phyloP scores from a whole-genome alignment of 2,329 filamentous ascomycete genomes.

The Beauveria pseudobassiana region DNA sequence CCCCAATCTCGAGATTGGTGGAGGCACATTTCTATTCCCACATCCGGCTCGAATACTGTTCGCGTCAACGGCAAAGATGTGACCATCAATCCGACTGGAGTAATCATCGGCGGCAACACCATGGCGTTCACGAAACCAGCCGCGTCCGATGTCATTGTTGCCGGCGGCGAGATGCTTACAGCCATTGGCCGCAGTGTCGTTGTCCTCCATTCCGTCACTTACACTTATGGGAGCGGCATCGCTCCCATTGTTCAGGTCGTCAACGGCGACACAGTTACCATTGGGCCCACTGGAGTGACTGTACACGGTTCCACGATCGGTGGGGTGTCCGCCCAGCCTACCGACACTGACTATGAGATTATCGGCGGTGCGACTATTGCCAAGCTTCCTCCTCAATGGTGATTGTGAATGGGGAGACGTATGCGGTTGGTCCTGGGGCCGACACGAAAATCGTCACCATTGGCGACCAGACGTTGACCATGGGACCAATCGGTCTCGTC shows the following conservation, averaged over 20 bases:
- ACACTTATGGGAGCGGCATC: conserved; percentile 36
- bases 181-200: conserved; percentile 33
- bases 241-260: conserved; percentile 32
- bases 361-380: conserved; percentile 47
- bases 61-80: conserved; percentile 26
- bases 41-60: conserved; percentile 26
- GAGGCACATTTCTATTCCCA: conserved; percentile 34
- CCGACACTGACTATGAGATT: conserved; percentile 36
- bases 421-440: conserved; percentile 40
- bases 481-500: conserved; percentile 43
- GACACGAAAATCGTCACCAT: conserved; percentile 37
- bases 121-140: conserved; percentile 26
- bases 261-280: conserved; percentile 42
- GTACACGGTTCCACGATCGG: conserved; percentile 36
- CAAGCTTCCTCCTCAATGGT: conserved; percentile 38
- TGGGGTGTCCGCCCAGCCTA: conserved; percentile 28
- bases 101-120: conserved; percentile 28
- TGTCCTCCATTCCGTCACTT: conserved; percentile 34
- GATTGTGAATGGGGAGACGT: conserved; percentile 42
- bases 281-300: conserved; percentile 39
- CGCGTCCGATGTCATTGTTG: conserved; percentile 36
- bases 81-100: conserved; percentile 27
- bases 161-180: conserved; percentile 41
- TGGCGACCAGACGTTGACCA: conserved; percentile 42
- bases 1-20: conserved; percentile 33